Conservation (phyloP, 345 rosid species). For the Kandelia obovata region DNA sequence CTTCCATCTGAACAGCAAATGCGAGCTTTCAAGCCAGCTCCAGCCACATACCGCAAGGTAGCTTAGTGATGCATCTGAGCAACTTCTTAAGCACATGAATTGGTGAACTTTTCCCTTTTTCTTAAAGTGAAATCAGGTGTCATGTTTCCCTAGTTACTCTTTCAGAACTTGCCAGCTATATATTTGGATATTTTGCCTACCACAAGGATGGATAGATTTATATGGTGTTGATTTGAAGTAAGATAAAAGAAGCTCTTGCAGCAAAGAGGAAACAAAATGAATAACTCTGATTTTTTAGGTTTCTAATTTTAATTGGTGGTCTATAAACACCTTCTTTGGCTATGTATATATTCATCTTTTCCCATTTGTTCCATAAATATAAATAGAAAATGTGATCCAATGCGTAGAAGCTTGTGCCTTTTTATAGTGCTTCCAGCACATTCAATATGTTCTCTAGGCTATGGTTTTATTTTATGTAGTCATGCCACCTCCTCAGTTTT, state of each 20-base stretch:
- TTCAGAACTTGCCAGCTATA: no score
- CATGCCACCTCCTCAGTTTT: slow-evolving; percentile 11
- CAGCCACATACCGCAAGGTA: slow-evolving; percentile 77
- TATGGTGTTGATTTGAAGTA: background rate
- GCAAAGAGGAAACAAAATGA: no score
- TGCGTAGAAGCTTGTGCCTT: background rate
- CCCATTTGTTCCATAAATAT: no score
- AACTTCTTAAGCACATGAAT: slow-evolving; percentile 4
- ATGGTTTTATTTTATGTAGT: background rate
- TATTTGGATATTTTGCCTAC: background rate
- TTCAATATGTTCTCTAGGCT: background rate
- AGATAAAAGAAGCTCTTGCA: no score
- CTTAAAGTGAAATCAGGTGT: no score
- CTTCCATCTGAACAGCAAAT: slow-evolving; percentile 92
- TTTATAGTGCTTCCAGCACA: background rate
- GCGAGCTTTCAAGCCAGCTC: slow-evolving; percentile 70
- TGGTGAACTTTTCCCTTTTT: background rate
- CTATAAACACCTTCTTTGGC: no score
- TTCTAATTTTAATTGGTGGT: no score
- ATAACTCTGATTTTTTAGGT: no score
- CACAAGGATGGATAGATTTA: background rate
- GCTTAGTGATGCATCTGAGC: slow-evolving; percentile 10
- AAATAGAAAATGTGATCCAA: no score
- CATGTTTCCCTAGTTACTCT: no score
- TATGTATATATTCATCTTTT: no score